Conservation (phyloP, 805 yeast species). For the Candida nonsorbophila region DNA sequence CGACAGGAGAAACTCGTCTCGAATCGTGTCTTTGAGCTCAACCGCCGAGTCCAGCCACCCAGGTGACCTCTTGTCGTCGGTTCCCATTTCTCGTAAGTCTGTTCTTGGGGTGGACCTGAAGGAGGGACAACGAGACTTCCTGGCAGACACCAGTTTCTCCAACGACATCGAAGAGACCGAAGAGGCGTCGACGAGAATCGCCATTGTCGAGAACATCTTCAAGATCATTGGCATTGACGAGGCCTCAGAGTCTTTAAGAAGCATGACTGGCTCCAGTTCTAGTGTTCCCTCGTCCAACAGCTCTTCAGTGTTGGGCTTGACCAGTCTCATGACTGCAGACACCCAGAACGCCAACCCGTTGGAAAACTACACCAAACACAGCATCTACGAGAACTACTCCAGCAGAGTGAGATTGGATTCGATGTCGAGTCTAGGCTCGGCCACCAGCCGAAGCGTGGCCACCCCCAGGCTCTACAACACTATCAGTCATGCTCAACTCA, state of each 20-base stretch:
- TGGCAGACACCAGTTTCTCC: constrained; percentile 32
- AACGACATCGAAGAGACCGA: constrained; percentile 64
- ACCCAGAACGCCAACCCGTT: constrained; percentile 4
- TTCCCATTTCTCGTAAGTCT: constrained; percentile 53
- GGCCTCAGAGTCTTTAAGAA: constrained; percentile 10
- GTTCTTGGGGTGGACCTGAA: constrained; percentile 14
- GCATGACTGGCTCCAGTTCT: constrained; percentile 13
- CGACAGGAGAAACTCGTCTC: constrained; percentile 14
- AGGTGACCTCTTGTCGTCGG: constrained; percentile 80
- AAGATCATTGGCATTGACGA: constrained; percentile 56
- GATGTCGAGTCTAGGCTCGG: constrained; percentile 8
- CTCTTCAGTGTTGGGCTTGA: constrained; percentile 26
- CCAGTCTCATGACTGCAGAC: constrained; percentile 12
- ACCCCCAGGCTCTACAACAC: constrained; percentile 27
- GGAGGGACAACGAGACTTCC: constrained; percentile 2
- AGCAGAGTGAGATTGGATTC: constrained; percentile 11
- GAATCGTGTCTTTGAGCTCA: constrained; percentile 45
- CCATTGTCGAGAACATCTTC: constrained; percentile 69
- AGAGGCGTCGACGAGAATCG: constrained; percentile 56
- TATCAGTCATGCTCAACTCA: constrained; percentile 16
- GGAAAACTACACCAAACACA: constrained; percentile 7
- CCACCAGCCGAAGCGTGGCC: constrained; percentile 9
- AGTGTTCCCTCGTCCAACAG: constrained; percentile 16
- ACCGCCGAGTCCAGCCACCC: constrained; percentile 60
- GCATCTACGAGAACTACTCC: constrained; percentile 10